These are phyloP conservation scores for Silybum marianum DNA, from an alignment of 129 eudicot species.

Conservation along the genomic window DNA sequence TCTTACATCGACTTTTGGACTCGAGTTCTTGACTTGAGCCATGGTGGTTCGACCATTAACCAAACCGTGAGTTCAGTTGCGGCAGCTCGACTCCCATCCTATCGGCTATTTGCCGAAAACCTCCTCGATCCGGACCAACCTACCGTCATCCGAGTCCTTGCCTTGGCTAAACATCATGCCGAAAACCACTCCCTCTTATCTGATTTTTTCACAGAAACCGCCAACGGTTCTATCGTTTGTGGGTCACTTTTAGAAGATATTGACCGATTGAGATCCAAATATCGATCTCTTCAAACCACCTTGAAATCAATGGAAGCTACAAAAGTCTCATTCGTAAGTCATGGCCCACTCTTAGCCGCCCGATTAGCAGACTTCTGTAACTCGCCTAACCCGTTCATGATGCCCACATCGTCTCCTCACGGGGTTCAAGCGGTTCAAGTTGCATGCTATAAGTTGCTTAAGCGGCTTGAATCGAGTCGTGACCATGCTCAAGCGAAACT, in stretches of 20 bases:
- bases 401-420: slow-evolving; percentile 42
- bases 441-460: slow-evolving; percentile 61
- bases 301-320: slow-evolving; percentile 34
- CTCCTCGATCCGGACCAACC: slow-evolving; percentile 85
- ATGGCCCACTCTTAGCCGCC: slow-evolving; percentile 31
- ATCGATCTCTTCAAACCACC: slow-evolving; percentile 48
- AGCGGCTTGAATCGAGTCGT: slow-evolving; percentile 67
- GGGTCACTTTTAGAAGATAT: slow-evolving; percentile 63
- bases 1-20: slow-evolving; percentile 87
- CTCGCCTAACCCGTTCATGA: slow-evolving; percentile 64
- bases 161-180: slow-evolving; percentile 33
- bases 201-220: slow-evolving; percentile 60
- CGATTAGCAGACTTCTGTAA: slow-evolving; percentile 51
- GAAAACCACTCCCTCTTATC: slow-evolving; percentile 49
- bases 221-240: slow-evolving; percentile 69
- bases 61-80: slow-evolving; percentile 56
- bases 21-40: slow-evolving; percentile 52
- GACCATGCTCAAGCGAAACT: slow-evolving; percentile 63
- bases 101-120: slow-evolving; percentile 79
- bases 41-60: slow-evolving; percentile 37
- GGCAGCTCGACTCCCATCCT: slow-evolving; percentile 80
- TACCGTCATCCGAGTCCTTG: slow-evolving; percentile 48
- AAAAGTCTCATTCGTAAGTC: slow-evolving; percentile 1
- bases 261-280: slow-evolving; percentile 46
- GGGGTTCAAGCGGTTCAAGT: slow-evolving; percentile 53